Evolutionary conservation across 169 alveolate genomes (phyloP).

Genomic region (Plasmodium gaboni): DNA sequence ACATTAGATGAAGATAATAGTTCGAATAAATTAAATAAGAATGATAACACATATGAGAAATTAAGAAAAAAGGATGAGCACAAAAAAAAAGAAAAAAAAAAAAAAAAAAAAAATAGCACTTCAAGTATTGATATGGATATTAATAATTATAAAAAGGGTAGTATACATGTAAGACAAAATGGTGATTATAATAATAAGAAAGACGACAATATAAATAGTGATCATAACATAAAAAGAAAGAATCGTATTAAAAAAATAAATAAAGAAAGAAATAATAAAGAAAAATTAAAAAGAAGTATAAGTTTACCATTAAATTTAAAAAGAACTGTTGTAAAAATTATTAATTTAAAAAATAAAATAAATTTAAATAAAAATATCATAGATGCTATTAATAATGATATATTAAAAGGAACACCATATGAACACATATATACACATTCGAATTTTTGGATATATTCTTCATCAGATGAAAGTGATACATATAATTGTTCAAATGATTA

Average conservation of each 20-base stretch:
- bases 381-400: conserved; percentile 61
- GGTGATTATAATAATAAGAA: neutral
- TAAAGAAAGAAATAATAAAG: neutral
- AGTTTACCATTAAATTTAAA: conserved; percentile 43
- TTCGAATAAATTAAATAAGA: neutral
- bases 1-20: neutral
- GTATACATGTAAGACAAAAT: neutral
- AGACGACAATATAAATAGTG: neutral
- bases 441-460: conserved; percentile 71
- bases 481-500: conserved; percentile 21
- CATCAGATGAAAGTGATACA: conserved; percentile 54
- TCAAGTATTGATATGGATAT: neutral
- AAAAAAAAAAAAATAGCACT: neutral
- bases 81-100: neutral
- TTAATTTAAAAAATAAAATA: conserved; percentile 49
- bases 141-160: too few relatives aligned
- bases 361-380: conserved; percentile 61
- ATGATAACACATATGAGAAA: neutral
- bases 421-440: conserved; percentile 73
- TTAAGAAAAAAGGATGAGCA: neutral
- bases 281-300: conserved; percentile 37
- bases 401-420: conserved; percentile 65
- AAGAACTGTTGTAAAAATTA: conserved; percentile 45
- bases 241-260: neutral
- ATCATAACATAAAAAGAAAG: conserved; percentile 4